These are phyloP conservation scores for Piloderma croceum DNA, from an alignment of 768 basidiomycete genomes.

Conservation along the genomic window DNA sequence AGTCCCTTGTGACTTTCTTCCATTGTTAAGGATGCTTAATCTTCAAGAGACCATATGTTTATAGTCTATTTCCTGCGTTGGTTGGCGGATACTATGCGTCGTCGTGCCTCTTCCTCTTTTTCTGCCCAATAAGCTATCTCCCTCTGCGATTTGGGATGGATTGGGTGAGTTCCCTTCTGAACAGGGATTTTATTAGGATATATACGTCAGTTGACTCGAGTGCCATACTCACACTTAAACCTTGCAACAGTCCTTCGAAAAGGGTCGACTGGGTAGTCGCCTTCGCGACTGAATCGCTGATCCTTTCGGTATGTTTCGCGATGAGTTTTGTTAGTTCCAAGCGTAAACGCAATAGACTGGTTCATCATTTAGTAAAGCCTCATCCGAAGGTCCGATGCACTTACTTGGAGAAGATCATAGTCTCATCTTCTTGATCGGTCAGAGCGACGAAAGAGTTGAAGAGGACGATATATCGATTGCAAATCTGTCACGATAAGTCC, in stretches of 20 bases:
- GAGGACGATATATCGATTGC: conserved; percentile 68
- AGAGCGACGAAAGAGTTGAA: conserved; percentile 82
- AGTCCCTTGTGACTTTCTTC: too few relatives aligned
- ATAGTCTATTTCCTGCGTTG: too few relatives aligned
- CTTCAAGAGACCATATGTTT: too few relatives aligned
- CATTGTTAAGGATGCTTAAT: too few relatives aligned
- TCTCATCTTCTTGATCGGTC: conserved; percentile 81
- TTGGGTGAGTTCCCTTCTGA: conserved; percentile 63
- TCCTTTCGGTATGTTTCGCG: conserved; percentile 61
- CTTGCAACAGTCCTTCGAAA: conserved; percentile 73
- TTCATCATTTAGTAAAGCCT: conserved; percentile 3
- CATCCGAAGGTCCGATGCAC: conserved; percentile 15
- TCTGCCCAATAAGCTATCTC: conserved; percentile 87
- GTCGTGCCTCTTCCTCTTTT: conserved; percentile 72
- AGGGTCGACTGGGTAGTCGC: conserved; percentile 66
- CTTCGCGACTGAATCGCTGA: conserved; percentile 52
- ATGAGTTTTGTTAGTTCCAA: conserved; percentile 79
- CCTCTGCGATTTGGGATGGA: conserved; percentile 80
- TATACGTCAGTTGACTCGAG: too few relatives aligned
- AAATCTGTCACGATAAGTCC: conserved; percentile 41
- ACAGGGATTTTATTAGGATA: too few relatives aligned
- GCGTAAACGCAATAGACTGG: conserved; percentile 80
- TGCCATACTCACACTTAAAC: conserved; percentile 58
- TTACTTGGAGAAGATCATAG: conserved; percentile 95
- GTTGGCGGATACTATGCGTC: conserved; percentile 44